A percentile compares a stretch with the other conserved stretches of the same genome.
Conservation (phyloP, 345 rosid species). For the Eucalyptus erythrocorys region DNA sequence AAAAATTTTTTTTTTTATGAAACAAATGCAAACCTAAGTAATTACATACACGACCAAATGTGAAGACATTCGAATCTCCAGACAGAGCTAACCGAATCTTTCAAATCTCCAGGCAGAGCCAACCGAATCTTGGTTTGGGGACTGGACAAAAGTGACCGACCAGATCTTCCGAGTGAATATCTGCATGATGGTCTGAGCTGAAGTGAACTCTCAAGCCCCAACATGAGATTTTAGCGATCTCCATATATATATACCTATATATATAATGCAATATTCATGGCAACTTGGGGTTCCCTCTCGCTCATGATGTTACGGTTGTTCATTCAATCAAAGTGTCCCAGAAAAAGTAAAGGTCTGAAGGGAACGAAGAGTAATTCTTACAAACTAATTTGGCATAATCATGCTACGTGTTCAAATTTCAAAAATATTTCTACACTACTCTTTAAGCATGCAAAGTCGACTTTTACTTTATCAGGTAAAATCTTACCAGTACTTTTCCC, state of each 20-base stretch:
- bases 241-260: too few relatives aligned
- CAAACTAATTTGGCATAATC: not conserved
- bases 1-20: not conserved
- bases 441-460: not conserved
- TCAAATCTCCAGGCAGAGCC: not conserved
- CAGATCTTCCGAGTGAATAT: not conserved
- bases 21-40: not conserved
- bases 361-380: not conserved
- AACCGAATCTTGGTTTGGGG: not conserved
- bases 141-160: not conserved
- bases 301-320: not conserved
- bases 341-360: not conserved
- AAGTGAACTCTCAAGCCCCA: not conserved
- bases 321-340: not conserved
- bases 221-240: not conserved
- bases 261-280: not conserved
- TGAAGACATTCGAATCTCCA: not conserved
- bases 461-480: not conserved
- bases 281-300: not conserved
- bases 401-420: not conserved
- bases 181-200: not conserved
- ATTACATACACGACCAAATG: not conserved
- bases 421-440: not conserved
- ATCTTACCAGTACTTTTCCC: accelerated
- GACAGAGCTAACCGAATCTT: not conserved